Conservation (phyloP, 345 rosid genomes). For the Cardamine resedifolia region DNA sequence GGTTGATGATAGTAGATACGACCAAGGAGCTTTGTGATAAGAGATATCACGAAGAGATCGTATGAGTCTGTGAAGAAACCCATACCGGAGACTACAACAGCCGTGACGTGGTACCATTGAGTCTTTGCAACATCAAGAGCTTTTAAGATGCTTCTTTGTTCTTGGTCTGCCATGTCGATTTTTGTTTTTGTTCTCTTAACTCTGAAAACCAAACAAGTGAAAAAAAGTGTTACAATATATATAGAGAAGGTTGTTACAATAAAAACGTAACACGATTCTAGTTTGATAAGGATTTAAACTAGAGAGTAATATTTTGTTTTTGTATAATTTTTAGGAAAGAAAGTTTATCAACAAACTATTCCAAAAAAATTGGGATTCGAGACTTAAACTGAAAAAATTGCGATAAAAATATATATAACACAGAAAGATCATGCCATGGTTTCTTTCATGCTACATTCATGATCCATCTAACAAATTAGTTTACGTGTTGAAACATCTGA, state of each 20-base stretch:
- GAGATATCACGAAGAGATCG: conserved; percentile 76
- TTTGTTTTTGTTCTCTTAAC: neutral
- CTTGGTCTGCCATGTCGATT: conserved; percentile 46
- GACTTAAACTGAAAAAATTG: neutral
- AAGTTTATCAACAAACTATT: conserved; percentile 1
- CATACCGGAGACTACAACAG: conserved; percentile 75
- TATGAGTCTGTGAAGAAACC: conserved; percentile 86
- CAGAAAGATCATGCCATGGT: conserved; percentile 20
- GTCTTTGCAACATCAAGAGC: conserved; percentile 65
- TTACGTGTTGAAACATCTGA: conserved; percentile 29
- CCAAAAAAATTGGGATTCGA: neutral
- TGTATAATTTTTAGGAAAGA: neutral
- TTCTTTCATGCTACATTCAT: conserved; percentile 26
- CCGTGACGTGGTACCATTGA: conserved; percentile 60
- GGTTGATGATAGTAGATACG: conserved; percentile 59
- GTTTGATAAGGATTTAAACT: neutral
- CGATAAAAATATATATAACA: conserved; percentile 3
- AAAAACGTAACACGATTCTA: neutral
- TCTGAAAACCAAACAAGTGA: conserved; percentile 15
- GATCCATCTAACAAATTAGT: conserved; percentile 18
- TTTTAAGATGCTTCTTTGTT: conserved; percentile 48
- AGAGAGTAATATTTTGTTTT: neutral
- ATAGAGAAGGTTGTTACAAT: neutral
- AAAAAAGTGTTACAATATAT: conserved; percentile 7
- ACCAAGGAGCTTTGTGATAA: conserved; percentile 70